These are phyloP conservation scores for Cladophialophora immunda DNA, from an alignment of 2,329 filamentous ascomycete genomes.

Conservation along the genomic window DNA sequence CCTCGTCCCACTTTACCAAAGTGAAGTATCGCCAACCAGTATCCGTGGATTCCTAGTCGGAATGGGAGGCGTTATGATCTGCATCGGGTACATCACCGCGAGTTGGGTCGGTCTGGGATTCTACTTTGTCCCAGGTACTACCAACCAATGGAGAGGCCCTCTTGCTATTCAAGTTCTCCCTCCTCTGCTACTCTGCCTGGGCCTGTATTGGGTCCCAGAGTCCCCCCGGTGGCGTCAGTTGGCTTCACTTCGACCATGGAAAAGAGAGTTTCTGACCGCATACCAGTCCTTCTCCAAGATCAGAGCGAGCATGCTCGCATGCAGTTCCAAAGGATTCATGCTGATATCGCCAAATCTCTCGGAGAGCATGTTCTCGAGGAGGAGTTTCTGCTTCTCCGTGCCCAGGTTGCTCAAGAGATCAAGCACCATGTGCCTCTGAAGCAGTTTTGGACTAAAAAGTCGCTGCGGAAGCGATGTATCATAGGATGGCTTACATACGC, in stretches of 20 bases:
- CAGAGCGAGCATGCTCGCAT: slow-evolving; percentile 48
- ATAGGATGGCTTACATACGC: too few species aligned
- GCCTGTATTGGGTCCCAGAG: slow-evolving; percentile 52
- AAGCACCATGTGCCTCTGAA: too few species aligned
- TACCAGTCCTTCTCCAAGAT: slow-evolving; percentile 48
- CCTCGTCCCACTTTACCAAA: too few species aligned
- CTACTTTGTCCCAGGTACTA: background rate
- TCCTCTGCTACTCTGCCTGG: slow-evolving; percentile 13
- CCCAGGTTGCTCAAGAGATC: too few species aligned
- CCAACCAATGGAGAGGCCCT: slow-evolving; percentile 37
- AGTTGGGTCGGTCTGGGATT: slow-evolving; percentile 21
- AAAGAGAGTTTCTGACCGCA: slow-evolving; percentile 47
- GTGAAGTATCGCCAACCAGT: too few species aligned
- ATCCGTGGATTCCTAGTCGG: too few species aligned
- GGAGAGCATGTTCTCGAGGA: slow-evolving; percentile 2
- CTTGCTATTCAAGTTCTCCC: slow-evolving; percentile 17
- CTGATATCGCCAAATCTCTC: slow-evolving; percentile 2
- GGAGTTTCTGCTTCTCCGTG: too few species aligned
- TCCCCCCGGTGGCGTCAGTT: slow-evolving; percentile 49
- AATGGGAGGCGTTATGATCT: too few species aligned
- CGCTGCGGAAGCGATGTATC: too few species aligned
- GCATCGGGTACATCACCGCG: slow-evolving; percentile 6
- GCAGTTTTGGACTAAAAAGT: too few species aligned
- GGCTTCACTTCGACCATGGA: slow-evolving; percentile 38
- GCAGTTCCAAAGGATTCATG: slow-evolving; percentile 41